Evolutionary conservation across 129 eudicot genomes (phyloP).

Genomic region (Arctium minus): DNA sequence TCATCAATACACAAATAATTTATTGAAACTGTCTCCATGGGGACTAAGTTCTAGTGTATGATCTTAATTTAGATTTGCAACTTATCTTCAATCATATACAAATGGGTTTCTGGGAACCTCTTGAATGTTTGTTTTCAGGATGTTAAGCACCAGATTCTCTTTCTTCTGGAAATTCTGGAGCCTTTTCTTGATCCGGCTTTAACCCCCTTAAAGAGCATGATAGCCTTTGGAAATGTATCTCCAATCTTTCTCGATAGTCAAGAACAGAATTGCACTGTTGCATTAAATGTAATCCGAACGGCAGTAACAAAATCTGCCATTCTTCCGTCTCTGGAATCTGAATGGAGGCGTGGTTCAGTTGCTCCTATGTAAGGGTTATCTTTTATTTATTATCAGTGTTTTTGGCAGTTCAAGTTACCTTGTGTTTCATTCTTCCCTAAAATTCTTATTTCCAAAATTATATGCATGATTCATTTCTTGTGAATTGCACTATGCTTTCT

Average conservation of each 20-base stretch:
- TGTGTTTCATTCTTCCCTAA: not conserved
- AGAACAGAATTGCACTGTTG: slow-evolving; percentile 61
- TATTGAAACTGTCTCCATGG: not conserved
- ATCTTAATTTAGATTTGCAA: not conserved
- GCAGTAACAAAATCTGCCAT: slow-evolving; percentile 74
- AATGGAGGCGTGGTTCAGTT: slow-evolving; percentile 93
- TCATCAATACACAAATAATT: not conserved
- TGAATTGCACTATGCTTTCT: not conserved
- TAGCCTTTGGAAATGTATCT: slow-evolving; percentile 71
- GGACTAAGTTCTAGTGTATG: not conserved
- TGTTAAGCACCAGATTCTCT: slow-evolving; percentile 78
- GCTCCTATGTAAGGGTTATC: slow-evolving; percentile 70
- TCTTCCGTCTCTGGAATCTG: slow-evolving; percentile 85
- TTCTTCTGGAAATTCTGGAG: slow-evolving; percentile 88
- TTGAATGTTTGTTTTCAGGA: slow-evolving; percentile 42
- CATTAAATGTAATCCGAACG: slow-evolving; percentile 74
- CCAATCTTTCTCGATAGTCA: slow-evolving; percentile 52
- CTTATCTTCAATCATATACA: slow-evolving; percentile 1
- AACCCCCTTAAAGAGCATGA: slow-evolving; percentile 58
- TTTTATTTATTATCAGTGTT: not conserved
- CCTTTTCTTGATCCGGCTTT: slow-evolving; percentile 87
- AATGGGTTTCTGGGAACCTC: slow-evolving; percentile 8
- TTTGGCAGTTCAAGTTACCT: not conserved
- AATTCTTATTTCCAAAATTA: not conserved
- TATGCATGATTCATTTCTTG: not conserved